Base-by-base conservation (phyloP, 345 rosid genomes). In the Pistacia integerrima region DNA sequence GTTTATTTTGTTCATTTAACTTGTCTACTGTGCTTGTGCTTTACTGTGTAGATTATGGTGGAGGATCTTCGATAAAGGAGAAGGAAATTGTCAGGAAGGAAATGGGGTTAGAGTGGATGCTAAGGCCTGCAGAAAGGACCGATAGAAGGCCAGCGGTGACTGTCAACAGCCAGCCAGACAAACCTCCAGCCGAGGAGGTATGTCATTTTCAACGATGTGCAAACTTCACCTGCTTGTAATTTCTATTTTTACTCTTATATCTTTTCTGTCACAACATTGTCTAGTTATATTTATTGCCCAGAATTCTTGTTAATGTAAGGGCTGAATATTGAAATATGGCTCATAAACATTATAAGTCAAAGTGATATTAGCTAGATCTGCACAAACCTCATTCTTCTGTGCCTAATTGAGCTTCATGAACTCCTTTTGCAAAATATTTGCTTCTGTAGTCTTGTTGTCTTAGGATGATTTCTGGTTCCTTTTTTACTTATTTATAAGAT, bases 71-170 rank as follows among this genome's bases (percentile, higher is more conserved):
- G 56, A 8, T 49, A 28, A 83, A 76, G 61, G 84, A 85, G 6
- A 82, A 81, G 59, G 89, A 90, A 51, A 87, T 84, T 79, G 88
- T 67, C 36, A 90, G 99, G 70, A 91, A 83, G 74, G 90, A 84
- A 56, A 86, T 85, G 77, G 99, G 98, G 17, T 86, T 96, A 41
- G 98, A 91, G 66, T 96, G 93, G 92, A 96, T 96, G 99, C 82
- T 93, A 46, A 87, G 85, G 69, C 94, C 98, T 18, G 83, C 86
- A 10, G 82, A 76, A n/a, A 84, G 74, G 74, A 54, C 76, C 7
- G 87, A 84, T 56, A 83, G 64, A 65, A 77, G 36, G 61, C 84
- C 89, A 69, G 41, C 79, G 18, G 67, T 77, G 36, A 78, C 22
- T 54, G 85, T 74, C 59, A 85, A 84, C 36, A 80, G 67, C 0